phyloP scores from a whole-genome alignment of 1,139 yeast genomes.

The Hyphopichia khmerensis region DNA sequence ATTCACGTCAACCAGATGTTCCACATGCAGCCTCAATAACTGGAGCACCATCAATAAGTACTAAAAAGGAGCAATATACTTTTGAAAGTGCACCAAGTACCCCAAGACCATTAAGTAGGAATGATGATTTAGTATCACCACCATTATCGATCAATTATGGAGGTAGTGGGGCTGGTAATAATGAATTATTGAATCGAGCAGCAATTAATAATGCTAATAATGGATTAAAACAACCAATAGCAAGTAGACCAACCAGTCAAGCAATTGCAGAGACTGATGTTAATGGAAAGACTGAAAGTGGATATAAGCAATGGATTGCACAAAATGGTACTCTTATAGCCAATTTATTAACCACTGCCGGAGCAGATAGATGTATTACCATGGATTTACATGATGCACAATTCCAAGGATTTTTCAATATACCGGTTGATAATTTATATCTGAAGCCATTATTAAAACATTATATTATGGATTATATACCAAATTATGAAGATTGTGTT shows the following conservation, averaged over 20 bases:
- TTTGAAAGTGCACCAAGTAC: slow-evolving; percentile 68
- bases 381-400: slow-evolving; percentile 98
- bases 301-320: slow-evolving; percentile 93
- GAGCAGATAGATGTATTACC: slow-evolving; percentile 94
- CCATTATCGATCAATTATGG: slow-evolving; percentile 6
- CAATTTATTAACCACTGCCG: slow-evolving; percentile 83
- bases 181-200: slow-evolving; percentile 14
- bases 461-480: slow-evolving; percentile 71
- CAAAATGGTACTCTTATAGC: slow-evolving; percentile 95
- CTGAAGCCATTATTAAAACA: slow-evolving; percentile 82
- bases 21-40: slow-evolving; percentile 77
- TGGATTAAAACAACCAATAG: slow-evolving; percentile 5
- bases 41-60: slow-evolving; percentile 43
- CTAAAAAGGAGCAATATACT: slow-evolving; percentile 45
- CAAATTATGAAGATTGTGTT: slow-evolving; percentile 74
- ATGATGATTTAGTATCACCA: slow-evolving; percentile 12
- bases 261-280: slow-evolving; percentile 19
- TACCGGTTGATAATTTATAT: slow-evolving; percentile 89
- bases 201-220: slow-evolving; percentile 11
- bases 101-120: slow-evolving; percentile 42
- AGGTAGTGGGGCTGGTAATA: background rate
- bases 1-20: slow-evolving; percentile 93
- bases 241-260: background rate
- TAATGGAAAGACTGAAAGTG: slow-evolving; percentile 50
- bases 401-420: slow-evolving; percentile 89